Evolutionary conservation across 495 filamentous ascomycete species (phyloP).

Genomic region (Neurospora tetraspora): DNA sequence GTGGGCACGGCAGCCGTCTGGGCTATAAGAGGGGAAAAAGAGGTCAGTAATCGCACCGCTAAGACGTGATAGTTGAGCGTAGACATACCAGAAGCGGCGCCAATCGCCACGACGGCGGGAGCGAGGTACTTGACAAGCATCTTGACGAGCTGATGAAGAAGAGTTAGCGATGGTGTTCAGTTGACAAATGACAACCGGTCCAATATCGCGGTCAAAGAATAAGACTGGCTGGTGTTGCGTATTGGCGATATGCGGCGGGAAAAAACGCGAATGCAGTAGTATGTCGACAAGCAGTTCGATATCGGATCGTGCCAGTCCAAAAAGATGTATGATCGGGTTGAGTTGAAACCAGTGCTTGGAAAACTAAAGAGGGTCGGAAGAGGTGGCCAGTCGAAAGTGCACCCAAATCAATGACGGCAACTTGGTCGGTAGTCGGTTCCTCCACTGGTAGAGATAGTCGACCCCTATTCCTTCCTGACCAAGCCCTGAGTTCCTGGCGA

Average conservation of each 20-base stretch:
- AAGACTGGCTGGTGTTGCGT: not conserved
- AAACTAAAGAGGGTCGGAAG: not conserved
- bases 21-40: constrained; percentile 26
- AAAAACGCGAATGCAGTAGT: constrained; percentile 12
- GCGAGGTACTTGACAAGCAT: constrained; percentile 73
- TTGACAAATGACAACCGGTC: constrained; percentile 3
- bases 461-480: not conserved
- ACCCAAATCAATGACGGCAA: not conserved
- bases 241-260: constrained; percentile 1
- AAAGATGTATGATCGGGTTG: constrained; percentile 8
- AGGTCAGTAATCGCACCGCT: constrained; percentile 7
- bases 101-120: constrained; percentile 62
- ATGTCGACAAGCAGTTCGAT: constrained; percentile 12
- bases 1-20: constrained; percentile 34
- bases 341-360: not conserved
- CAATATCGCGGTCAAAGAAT: not conserved
- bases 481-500: not conserved
- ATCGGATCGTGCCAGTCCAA: constrained; percentile 10
- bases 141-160: constrained; percentile 29
- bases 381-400: not conserved
- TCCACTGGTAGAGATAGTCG: not conserved
- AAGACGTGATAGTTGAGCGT: not conserved
- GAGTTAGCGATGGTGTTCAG: constrained; percentile 8
- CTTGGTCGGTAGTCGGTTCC: not conserved
- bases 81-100: constrained; percentile 56